Percentiles rank a stretch among this genome's conserved stretches.
phyloP scores from a whole-genome alignment of 1,284 basidiomycete species.

The Cryptococcus sp. region DNA sequence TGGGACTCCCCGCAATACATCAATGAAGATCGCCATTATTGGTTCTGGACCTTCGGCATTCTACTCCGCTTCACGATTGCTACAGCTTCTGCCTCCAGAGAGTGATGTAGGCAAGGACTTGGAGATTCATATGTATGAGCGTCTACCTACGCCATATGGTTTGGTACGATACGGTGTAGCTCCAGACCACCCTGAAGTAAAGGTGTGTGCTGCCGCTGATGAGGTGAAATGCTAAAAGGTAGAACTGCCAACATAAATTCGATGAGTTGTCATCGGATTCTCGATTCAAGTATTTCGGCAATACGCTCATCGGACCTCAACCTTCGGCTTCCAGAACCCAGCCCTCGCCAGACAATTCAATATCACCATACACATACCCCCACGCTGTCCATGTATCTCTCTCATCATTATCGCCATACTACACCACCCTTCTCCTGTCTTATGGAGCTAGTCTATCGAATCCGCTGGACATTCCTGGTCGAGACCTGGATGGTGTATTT shows the following conservation, averaged over 20 bases:
- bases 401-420: conserved; percentile 45
- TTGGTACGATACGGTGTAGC: conserved; percentile 95
- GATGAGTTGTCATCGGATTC: conserved; percentile 66
- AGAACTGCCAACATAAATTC: conserved; percentile 98
- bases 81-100: conserved; percentile 58
- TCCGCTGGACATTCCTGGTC: conserved; percentile 50
- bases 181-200: conserved; percentile 98
- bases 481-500: conserved; percentile 55
- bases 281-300: conserved; percentile 86
- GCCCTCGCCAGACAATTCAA: conserved; percentile 11
- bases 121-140: conserved; percentile 83
- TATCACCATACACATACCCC: conserved; percentile 46
- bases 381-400: conserved; percentile 48
- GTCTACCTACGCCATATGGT: conserved; percentile 90
- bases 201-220: conserved; percentile 55
- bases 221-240: not conserved
- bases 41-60: conserved; percentile 90
- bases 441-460: conserved; percentile 50
- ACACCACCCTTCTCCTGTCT: conserved; percentile 51
- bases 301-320: conserved; percentile 64
- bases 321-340: conserved; percentile 16
- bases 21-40: conserved; percentile 47
- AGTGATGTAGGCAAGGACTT: conserved; percentile 50
- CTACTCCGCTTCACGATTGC: conserved; percentile 80
- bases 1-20: conserved; percentile 4